Evolutionary conservation across 2,329 filamentous ascomycete genomes (phyloP), one percentile per base, ranked within the genome.

Genomic region (Apiospora arundinis): DNA sequence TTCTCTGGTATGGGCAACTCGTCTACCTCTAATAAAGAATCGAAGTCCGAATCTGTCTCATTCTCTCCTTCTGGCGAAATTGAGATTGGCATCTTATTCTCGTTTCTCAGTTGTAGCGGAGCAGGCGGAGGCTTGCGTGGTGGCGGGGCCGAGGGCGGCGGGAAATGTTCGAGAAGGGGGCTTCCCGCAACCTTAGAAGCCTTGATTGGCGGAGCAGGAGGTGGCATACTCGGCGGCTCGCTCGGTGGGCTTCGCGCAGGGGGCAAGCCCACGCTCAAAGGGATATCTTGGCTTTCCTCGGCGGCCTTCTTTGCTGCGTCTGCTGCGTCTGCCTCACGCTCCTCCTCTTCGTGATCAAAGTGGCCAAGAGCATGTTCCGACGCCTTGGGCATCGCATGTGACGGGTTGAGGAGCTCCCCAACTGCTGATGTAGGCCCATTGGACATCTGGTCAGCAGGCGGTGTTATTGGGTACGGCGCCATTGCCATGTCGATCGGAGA

Each of bases 101-200:
- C 76, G 66, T 85, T 84, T 60, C 86, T 87, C 32, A 98, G 86
- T 78, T 95, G 92, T 70, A 98, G 82, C 1, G 95, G 95, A 16
- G 94, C 93, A 66, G 95, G 95, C 2, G 95, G 95, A 7, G 92
- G 90, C 80, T 97, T 98, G 72, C 95, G 89, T 68, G 89, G 89
- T 18, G 92, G 91, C 1, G 90, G 87, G 2, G 88, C 86, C 12
- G 87, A 84, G 6, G 84, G 83, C 11, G 85, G 82, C 21, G 88
- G 85, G 71, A 90, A 91, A 72, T 86, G 85, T 83, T 83, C 40
- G 83, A 45, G 87, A 81, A 79, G 1, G 85, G 83, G 1, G 83
- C 84, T 16, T 86, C 80, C 71, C 86, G 83, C 40, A 83, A 86
- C 83, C 40, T 83, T 80, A 9, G 84, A 72, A 5, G 84, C 77